Conservation (phyloP, 257 asterid genomes). For the Solanum etuberosum region DNA sequence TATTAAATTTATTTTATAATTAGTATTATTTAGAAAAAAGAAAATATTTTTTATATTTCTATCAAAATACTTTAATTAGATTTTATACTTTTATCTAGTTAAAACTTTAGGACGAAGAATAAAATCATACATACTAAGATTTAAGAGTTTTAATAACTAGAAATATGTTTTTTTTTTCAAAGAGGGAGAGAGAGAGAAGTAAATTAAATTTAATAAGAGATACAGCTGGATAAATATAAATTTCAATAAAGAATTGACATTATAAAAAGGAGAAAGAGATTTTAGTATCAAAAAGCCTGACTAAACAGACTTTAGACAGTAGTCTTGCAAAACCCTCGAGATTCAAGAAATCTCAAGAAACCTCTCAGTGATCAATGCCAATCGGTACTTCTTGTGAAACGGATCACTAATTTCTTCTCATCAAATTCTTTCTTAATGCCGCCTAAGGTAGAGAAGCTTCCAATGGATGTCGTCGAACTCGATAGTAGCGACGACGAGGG, state of each 20-base stretch:
- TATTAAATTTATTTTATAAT: too few relatives aligned
- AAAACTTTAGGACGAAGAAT: not conserved
- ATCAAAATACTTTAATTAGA: not conserved
- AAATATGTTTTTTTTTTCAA: too few relatives aligned
- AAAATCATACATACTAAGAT: too few relatives aligned
- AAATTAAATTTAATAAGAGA: too few relatives aligned
- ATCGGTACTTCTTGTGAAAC: not conserved
- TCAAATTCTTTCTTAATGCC: slow-evolving; percentile 13
- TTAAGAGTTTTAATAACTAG: not conserved
- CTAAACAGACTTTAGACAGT: not conserved
- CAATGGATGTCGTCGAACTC: slow-evolving; percentile 48
- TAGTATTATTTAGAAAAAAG: not conserved
- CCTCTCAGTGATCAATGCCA: not conserved
- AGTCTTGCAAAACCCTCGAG: not conserved
- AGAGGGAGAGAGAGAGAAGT: too few relatives aligned
- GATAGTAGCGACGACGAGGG: slow-evolving; percentile 72
- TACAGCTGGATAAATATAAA: not conserved
- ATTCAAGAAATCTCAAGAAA: not conserved
- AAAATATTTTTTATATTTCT: too few relatives aligned
- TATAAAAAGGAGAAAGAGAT: not conserved
- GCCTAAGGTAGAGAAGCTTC: slow-evolving; percentile 19
- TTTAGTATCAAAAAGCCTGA: not conserved
- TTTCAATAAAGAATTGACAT: not conserved
- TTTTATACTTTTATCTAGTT: not conserved
- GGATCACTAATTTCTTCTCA: not conserved